These are phyloP conservation scores for Litchi chinensis DNA, from an alignment of 345 rosid species.

Conservation along the genomic window DNA sequence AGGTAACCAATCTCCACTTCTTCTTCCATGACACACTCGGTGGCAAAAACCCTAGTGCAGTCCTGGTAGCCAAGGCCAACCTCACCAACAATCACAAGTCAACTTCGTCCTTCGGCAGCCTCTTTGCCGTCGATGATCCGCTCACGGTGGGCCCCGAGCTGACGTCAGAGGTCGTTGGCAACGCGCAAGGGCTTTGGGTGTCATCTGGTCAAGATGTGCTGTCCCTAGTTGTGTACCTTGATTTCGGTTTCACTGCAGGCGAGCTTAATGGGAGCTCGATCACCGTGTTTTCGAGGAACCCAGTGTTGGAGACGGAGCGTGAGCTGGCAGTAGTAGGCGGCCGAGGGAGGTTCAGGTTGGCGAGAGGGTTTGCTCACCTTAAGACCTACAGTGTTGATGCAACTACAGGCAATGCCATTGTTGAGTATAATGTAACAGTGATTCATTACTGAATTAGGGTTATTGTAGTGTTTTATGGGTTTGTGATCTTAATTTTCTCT, in stretches of 20 bases:
- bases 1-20: slow-evolving; percentile 56
- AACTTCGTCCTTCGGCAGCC: slow-evolving; percentile 38
- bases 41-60: slow-evolving; percentile 57
- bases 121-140: slow-evolving; percentile 54
- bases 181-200: slow-evolving; percentile 64
- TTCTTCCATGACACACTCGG: slow-evolving; percentile 65
- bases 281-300: slow-evolving; percentile 44
- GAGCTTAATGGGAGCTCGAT: slow-evolving; percentile 65
- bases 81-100: slow-evolving; percentile 36
- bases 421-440: slow-evolving; percentile 64
- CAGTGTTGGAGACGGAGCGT: slow-evolving; percentile 30
- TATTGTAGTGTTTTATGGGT: too few relatives aligned
- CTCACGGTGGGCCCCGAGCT: slow-evolving; percentile 55
- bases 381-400: slow-evolving; percentile 39
- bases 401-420: slow-evolving; percentile 49
- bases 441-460: slow-evolving; percentile 34
- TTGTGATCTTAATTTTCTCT: too few relatives aligned
- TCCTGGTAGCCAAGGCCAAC: slow-evolving; percentile 48
- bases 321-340: slow-evolving; percentile 73
- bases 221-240: slow-evolving; percentile 50
- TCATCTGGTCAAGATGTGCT: slow-evolving; percentile 42
- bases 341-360: slow-evolving; percentile 56
- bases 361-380: slow-evolving; percentile 63
- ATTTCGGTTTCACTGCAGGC: slow-evolving; percentile 53
- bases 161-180: slow-evolving; percentile 59